A percentile compares a stretch with the other conserved stretches of the same genome.
phyloP scores from a whole-genome alignment of 1,139 yeast species.

The Eremothecium gossypii region DNA sequence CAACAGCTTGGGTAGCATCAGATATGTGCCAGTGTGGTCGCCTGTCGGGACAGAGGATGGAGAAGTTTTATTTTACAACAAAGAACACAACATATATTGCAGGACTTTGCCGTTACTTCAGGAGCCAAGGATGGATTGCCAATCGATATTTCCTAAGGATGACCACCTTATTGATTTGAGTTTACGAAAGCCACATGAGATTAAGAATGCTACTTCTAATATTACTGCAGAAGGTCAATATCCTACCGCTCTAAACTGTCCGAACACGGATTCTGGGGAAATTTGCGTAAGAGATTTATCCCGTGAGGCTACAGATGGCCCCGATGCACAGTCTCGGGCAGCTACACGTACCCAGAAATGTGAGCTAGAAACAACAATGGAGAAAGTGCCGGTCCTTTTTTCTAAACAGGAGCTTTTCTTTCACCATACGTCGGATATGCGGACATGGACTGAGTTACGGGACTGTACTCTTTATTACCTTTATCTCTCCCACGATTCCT shows the following conservation, averaged over 20 bases:
- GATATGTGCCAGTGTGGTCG: slow-evolving; percentile 37
- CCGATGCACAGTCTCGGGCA: neutral
- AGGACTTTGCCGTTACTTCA: slow-evolving; percentile 43
- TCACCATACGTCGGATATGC: slow-evolving; percentile 46
- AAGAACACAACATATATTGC: slow-evolving; percentile 50
- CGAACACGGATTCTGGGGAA: neutral
- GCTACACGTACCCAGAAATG: neutral
- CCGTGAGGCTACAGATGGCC: neutral
- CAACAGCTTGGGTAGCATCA: slow-evolving; percentile 23
- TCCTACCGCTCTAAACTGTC: too few relatives aligned
- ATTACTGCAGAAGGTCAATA: neutral
- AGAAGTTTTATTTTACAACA: slow-evolving; percentile 49
- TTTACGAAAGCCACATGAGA: slow-evolving; percentile 12
- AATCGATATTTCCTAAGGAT: slow-evolving; percentile 24
- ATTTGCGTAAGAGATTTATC: neutral
- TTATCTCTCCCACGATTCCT: slow-evolving; percentile 39
- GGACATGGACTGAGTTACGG: slow-evolving; percentile 48
- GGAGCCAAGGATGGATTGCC: slow-evolving; percentile 30
- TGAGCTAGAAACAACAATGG: neutral
- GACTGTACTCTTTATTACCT: slow-evolving; percentile 40
- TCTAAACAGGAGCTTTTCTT: slow-evolving; percentile 39
- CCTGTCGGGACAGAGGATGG: slow-evolving; percentile 45
- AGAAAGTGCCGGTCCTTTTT: slow-evolving; percentile 7
- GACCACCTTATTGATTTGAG: slow-evolving; percentile 23
- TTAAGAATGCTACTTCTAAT: neutral